Conservation (phyloP, 177 flowering plant genomes). For the Vitis hybrid region DNA sequence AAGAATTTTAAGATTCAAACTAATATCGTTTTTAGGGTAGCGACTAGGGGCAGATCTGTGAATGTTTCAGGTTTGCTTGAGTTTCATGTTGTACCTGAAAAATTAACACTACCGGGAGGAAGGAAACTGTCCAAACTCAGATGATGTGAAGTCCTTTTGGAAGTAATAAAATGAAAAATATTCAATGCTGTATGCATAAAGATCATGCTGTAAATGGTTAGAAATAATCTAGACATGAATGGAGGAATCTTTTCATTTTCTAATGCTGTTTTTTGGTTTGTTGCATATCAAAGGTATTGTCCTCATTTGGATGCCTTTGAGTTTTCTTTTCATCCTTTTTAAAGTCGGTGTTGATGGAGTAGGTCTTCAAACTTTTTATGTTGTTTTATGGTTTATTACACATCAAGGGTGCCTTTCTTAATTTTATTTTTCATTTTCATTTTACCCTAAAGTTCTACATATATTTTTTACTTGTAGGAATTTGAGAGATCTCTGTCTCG, state of each 20-base stretch:
- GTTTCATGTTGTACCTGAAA: no score
- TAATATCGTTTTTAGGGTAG: no score
- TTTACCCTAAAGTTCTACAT: conserved; percentile 10
- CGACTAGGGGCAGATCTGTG: no score
- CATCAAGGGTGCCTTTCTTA: no score
- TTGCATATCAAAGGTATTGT: not conserved
- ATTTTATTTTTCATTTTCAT: not conserved
- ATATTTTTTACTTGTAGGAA: conserved; percentile 38
- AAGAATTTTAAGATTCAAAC: not conserved
- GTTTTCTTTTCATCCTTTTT: not conserved
- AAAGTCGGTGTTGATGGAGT: no score
- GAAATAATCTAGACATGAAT: not conserved
- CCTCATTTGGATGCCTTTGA: not conserved
- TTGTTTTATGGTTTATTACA: no score
- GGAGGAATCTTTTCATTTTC: not conserved
- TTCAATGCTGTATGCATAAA: not conserved
- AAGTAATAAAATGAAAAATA: not conserved
- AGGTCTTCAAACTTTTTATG: no score
- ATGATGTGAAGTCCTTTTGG: no score
- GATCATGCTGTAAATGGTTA: not conserved
- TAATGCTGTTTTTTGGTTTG: not conserved
- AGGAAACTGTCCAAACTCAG: no score
- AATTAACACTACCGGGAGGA: no score
- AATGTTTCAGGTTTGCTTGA: no score
- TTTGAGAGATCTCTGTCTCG: conserved; percentile 57